These are phyloP conservation scores for Neoboletus subvelutipes DNA, from an alignment of 768 basidiomycete species.

Conservation along the genomic window DNA sequence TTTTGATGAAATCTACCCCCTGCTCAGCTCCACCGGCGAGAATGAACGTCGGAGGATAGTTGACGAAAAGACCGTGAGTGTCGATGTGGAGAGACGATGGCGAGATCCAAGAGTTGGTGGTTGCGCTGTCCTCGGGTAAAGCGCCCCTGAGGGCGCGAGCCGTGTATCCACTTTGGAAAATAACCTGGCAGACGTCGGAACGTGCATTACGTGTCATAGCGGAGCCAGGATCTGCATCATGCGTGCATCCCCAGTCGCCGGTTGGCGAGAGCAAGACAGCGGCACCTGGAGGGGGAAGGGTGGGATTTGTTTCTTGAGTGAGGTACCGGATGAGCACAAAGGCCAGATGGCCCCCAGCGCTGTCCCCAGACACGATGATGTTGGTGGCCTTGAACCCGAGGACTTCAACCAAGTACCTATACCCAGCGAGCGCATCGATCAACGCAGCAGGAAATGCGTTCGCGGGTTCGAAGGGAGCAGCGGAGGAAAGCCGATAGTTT, in stretches of 20 bases:
- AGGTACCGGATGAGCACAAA: neutral
- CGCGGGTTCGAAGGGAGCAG: neutral
- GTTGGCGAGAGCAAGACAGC: neutral
- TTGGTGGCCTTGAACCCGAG: slow-evolving; percentile 2
- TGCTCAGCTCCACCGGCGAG: neutral
- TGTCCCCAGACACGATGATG: slow-evolving; percentile 3
- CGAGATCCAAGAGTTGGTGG: neutral
- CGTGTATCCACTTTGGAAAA: neutral
- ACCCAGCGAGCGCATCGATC: slow-evolving; percentile 5
- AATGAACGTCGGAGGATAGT: neutral
- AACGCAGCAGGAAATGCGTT: slow-evolving; percentile 1
- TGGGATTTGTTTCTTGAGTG: neutral
- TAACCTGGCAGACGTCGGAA: neutral
- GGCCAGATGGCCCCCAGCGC: slow-evolving; percentile 2
- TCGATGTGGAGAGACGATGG: neutral
- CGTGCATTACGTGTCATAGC: slow-evolving; percentile 2
- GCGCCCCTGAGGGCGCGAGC: neutral
- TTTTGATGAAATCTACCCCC: neutral
- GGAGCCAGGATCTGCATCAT: neutral
- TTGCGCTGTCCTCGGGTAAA: neutral
- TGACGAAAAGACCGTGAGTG: neutral
- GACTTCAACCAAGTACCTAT: slow-evolving; percentile 2
- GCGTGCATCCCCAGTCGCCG: neutral
- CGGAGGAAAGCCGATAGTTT: slow-evolving; percentile 5
- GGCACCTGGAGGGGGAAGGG: slow-evolving; percentile 1